Evolutionary conservation across 83 land plant species (phyloP).

Genomic region (Picea mariana): DNA sequence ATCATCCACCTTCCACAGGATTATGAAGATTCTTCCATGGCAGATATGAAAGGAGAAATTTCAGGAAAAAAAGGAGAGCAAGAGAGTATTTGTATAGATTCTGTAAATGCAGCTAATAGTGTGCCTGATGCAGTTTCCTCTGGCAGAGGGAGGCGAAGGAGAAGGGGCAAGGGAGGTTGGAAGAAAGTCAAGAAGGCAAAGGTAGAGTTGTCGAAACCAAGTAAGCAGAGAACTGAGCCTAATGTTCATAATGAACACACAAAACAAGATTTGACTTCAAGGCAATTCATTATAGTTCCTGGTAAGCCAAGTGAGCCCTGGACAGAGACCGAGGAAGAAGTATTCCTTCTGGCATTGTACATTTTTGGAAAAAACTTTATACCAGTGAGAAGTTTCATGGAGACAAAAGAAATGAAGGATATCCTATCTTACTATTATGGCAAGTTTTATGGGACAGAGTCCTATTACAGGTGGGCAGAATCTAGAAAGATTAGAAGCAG

Average conservation of each 20-base stretch:
- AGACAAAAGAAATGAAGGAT: constrained; percentile 48
- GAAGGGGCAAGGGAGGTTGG: constrained; percentile 11
- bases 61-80: neutral
- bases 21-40: constrained; percentile 2
- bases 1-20: neutral
- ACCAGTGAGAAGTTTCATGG: constrained; percentile 50
- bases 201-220: constrained; percentile 11
- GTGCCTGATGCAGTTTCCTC: constrained; percentile 8
- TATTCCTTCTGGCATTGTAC: constrained; percentile 73
- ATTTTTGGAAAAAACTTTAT: constrained; percentile 75
- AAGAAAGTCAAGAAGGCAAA: constrained; percentile 7
- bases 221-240: constrained; percentile 1
- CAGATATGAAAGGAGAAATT: constrained; percentile 4
- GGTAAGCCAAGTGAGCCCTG: constrained; percentile 33
- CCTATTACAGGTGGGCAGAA: constrained; percentile 54
- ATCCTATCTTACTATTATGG: constrained; percentile 68
- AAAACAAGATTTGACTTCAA: neutral
- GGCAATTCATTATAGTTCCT: constrained; percentile 32
- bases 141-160: constrained; percentile 9
- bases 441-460: constrained; percentile 51
- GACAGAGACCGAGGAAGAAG: constrained; percentile 50
- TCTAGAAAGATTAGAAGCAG: constrained; percentile 41
- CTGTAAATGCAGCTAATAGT: constrained; percentile 6
- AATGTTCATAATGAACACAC: neutral
- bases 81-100: neutral